Evolutionary conservation across 1,139 yeast genomes (phyloP).

Genomic region (Pneumocystis sp.): DNA sequence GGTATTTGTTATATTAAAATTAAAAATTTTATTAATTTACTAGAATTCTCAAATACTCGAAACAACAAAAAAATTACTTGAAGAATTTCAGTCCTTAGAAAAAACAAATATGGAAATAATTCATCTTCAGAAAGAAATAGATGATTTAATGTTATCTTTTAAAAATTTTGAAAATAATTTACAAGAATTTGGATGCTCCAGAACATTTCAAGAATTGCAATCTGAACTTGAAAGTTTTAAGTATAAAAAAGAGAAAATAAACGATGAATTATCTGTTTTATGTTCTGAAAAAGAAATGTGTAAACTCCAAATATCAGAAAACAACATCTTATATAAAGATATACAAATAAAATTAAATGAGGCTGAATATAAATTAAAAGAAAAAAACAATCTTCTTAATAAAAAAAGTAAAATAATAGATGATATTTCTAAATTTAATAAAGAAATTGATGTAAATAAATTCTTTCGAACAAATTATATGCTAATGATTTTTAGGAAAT

Average conservation of each 20-base stretch:
- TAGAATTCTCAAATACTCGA: not conserved
- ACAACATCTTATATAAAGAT: conserved; percentile 44
- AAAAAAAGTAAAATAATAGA: conserved; percentile 17
- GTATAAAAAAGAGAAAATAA: conserved; percentile 31
- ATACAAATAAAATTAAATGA: conserved; percentile 40
- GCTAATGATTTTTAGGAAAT: conserved; percentile 6
- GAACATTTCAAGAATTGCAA: conserved; percentile 41
- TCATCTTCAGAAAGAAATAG: conserved; percentile 17
- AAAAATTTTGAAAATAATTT: conserved; percentile 26
- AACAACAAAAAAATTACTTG: not conserved
- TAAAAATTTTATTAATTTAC: not conserved
- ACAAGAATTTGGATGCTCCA: conserved; percentile 22
- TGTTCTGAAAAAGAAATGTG: conserved; percentile 37
- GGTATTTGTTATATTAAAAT: not conserved
- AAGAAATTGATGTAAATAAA: conserved; percentile 15
- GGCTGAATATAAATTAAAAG: conserved; percentile 29
- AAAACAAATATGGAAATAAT: conserved; percentile 22
- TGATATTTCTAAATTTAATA: conserved; percentile 3
- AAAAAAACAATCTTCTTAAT: conserved; percentile 23
- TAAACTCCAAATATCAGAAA: conserved; percentile 34
- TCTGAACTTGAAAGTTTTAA: conserved; percentile 32
- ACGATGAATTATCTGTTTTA: conserved; percentile 33
- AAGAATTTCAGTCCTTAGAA: conserved; percentile 26
- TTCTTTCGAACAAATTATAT: not conserved
- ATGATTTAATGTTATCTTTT: conserved; percentile 15